phyloP scores from a whole-genome alignment of 345 rosid species.

The Cardamine occulta region DNA sequence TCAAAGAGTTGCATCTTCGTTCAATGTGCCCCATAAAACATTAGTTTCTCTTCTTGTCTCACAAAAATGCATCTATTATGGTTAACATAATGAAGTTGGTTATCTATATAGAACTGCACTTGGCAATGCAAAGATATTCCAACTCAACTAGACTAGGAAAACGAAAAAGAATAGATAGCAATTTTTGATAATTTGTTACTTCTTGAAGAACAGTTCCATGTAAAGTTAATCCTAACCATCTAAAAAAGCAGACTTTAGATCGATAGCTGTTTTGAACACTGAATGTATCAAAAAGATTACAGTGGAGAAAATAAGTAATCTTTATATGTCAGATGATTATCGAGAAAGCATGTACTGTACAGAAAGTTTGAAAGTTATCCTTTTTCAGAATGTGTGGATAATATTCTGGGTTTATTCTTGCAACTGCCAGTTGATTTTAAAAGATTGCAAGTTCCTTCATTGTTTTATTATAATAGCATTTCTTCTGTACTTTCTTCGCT shows the following conservation, averaged over 20 bases:
- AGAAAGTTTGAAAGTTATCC: neutral
- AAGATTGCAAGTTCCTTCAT: constrained; percentile 6
- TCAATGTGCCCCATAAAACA: constrained; percentile 1
- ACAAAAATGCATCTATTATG: neutral
- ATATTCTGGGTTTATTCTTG: constrained; percentile 19
- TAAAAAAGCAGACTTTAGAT: constrained; percentile 11
- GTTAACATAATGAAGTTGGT: neutral
- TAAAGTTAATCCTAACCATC: constrained; percentile 8
- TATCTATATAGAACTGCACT: constrained; percentile 3
- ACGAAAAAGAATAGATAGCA: neutral
- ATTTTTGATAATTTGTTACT: neutral
- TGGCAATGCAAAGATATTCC: neutral
- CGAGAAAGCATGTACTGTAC: neutral
- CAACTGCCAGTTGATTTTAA: constrained; percentile 14
- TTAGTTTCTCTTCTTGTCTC: constrained; percentile 11
- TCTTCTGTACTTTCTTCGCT: constrained; percentile 5
- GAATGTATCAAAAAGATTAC: neutral
- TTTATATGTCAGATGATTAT: neutral
- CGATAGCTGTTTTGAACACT: constrained; percentile 26
- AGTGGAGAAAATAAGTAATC: neutral
- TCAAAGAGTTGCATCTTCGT: constrained; percentile 16
- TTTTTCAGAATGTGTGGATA: constrained; percentile 2
- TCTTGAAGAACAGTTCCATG: constrained; percentile 5
- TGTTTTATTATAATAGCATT: constrained; percentile 9
- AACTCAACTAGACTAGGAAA: neutral